Percentiles rank a stretch among this genome's conserved stretches.
phyloP scores from a whole-genome alignment of 306 rosid species.

The Lotus japonicus region DNA sequence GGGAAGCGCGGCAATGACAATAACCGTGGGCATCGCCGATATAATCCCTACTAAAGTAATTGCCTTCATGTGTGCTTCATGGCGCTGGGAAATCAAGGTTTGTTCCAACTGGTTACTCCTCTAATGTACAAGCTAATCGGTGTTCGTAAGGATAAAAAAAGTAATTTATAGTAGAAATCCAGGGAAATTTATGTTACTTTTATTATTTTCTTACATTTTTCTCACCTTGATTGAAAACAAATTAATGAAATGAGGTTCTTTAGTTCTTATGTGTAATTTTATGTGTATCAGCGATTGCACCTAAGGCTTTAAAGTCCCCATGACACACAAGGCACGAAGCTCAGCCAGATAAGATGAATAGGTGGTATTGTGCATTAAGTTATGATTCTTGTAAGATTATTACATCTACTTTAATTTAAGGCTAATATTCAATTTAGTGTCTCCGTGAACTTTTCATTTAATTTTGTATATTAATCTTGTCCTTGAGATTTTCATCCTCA shows the following conservation, averaged over 20 bases:
- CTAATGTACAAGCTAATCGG: not conserved
- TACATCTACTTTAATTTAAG: not conserved
- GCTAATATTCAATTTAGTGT: not conserved
- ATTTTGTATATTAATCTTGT: not conserved
- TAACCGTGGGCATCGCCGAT: conserved; percentile 42
- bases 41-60: conserved; percentile 48
- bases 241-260: not conserved
- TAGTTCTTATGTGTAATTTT: not conserved
- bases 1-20: conserved; percentile 37
- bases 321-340: not conserved
- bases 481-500: not conserved
- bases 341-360: not conserved
- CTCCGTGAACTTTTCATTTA: not conserved
- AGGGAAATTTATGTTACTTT: not conserved
- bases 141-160: not conserved
- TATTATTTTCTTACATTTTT: not conserved
- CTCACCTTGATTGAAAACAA: not conserved
- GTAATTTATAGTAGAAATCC: not conserved
- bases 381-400: not conserved
- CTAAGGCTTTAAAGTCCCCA: not conserved
- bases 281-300: not conserved
- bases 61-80: not conserved
- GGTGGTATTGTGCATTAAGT: not conserved
- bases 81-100: not conserved
- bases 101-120: conserved; percentile 2